Evolutionary conservation across 116 monocot genomes (phyloP), one percentile per base, ranked within the genome.

Genomic region (Cymodocea nodosa): DNA sequence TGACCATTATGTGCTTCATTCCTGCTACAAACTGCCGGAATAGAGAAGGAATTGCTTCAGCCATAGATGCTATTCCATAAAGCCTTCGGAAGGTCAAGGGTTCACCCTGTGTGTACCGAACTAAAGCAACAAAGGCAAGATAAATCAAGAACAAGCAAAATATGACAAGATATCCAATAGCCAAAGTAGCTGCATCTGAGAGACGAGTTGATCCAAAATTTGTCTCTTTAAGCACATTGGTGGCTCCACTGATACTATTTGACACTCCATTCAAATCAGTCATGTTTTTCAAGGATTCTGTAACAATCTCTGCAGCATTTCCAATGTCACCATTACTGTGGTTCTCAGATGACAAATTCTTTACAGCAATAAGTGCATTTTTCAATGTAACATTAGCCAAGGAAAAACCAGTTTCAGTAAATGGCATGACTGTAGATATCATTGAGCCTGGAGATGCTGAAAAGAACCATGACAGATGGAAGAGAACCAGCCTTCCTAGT

Each of bases 141-240:
- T 97, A 97, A 61, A 79, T 76, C 22, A 91, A 80, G 17, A 85
- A 76, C 60, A 84, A 35, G 57, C 71, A 81, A 72, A 81, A 88
- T 75, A 97, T 76, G 50, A 81, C 80, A 52, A 84, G 79, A 75
- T 97, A 97, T 59, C 97, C 97, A 73, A 87, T 64, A 44, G 84
- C 85, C 76, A 97, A 82, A 55, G 97, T 97, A 17, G 97, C 82
- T 63, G 85, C 75, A 79, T 97, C 91, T 68, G 97, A 91, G 19
- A 97, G 82, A 49, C 77, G 88, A 50, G 94, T 83, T 8, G 85
- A 84, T 5, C 77, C 80, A 65, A 76, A 16, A 57, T 64, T 57
- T 60, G 86, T 34, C 62, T 77, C 84, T 35, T 73, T 77, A 52
- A 80, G 56, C 49, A 81, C 37, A 65, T 83, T 82, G 39, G 61